Evolutionary conservation across 2,329 filamentous ascomycete genomes (phyloP).

Genomic region (Didymosphaeria variabile): DNA sequence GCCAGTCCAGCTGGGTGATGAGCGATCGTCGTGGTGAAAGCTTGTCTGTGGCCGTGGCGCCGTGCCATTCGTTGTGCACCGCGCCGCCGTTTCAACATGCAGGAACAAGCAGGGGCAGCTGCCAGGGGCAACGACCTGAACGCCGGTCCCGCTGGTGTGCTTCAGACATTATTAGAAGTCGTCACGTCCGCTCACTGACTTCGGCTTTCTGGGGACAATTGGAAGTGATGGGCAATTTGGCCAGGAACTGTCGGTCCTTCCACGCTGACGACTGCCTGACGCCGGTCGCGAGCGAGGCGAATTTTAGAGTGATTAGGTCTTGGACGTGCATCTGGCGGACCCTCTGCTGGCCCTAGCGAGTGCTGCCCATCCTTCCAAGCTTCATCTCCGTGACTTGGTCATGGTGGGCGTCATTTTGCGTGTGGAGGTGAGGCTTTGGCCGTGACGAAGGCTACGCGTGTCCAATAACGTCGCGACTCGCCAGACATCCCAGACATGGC

Average conservation of each 20-base stretch:
- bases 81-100: conserved; percentile 39
- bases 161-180: neutral
- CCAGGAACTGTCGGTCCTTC: neutral
- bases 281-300: conserved; percentile 1
- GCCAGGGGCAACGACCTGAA: neutral
- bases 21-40: conserved; percentile 35
- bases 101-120: conserved; percentile 28
- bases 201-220: neutral
- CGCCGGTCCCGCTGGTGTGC: neutral
- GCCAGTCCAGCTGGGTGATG: neutral
- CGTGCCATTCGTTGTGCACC: conserved; percentile 27
- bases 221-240: neutral
- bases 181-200: no score
- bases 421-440: neutral
- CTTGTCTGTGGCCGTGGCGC: conserved; percentile 36
- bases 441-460: conserved; percentile 6
- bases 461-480: neutral
- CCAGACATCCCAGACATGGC: neutral
- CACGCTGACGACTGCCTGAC: conserved; percentile 3
- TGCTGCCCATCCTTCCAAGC: conserved; percentile 2
- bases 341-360: conserved; percentile 3
- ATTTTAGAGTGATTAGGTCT: conserved; percentile 10
- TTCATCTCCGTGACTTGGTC: neutral
- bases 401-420: neutral
- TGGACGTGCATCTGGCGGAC: conserved; percentile 4